These are phyloP conservation scores for Entonaema liquescens DNA, from an alignment of 495 filamentous ascomycete genomes.

Conservation along the genomic window DNA sequence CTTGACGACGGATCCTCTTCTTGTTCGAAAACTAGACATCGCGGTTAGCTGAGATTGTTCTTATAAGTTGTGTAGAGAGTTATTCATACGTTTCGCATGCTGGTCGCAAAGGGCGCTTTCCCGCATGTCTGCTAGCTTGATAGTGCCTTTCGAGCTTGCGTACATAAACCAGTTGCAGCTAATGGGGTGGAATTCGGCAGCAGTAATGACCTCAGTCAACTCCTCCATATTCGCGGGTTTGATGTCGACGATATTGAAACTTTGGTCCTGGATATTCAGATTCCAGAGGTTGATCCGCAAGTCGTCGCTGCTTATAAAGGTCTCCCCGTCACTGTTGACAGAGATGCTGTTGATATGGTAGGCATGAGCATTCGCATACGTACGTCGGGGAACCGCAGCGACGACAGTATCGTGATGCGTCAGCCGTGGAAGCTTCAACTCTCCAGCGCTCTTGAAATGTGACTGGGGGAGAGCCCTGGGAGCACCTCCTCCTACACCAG, in stretches of 20 bases:
- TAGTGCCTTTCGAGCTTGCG: slow-evolving; percentile 97
- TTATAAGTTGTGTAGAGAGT: not conserved
- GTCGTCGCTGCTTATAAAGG: slow-evolving; percentile 98
- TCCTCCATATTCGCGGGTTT: slow-evolving; percentile 99
- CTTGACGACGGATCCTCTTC: slow-evolving; percentile 98
- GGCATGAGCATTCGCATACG: slow-evolving; percentile 97
- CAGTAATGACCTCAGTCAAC: slow-evolving; percentile 97
- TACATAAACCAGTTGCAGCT: slow-evolving; percentile 99
- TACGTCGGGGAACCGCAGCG: slow-evolving; percentile 91
- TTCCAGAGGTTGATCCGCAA: slow-evolving; percentile 99
- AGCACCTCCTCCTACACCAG: slow-evolving; percentile 74
- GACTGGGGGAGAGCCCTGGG: slow-evolving; percentile 71
- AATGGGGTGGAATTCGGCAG: slow-evolving; percentile 94
- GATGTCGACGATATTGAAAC: slow-evolving; percentile 99
- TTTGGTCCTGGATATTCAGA: slow-evolving; percentile 98
- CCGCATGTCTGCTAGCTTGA: slow-evolving; percentile 98
- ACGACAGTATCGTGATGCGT: slow-evolving; percentile 99
- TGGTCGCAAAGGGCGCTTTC: slow-evolving; percentile 95
- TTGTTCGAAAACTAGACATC: slow-evolving; percentile 86
- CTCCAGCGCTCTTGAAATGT: slow-evolving; percentile 79
- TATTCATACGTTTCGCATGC: slow-evolving; percentile 84
- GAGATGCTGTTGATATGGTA: slow-evolving; percentile 99
- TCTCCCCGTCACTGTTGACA: slow-evolving; percentile 98
- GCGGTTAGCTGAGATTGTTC: slow-evolving; percentile 21
- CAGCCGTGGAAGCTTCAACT: slow-evolving; percentile 90